Evolutionary conservation across 495 filamentous ascomycete genomes (phyloP).

Genomic region (Xylaria grammica): DNA sequence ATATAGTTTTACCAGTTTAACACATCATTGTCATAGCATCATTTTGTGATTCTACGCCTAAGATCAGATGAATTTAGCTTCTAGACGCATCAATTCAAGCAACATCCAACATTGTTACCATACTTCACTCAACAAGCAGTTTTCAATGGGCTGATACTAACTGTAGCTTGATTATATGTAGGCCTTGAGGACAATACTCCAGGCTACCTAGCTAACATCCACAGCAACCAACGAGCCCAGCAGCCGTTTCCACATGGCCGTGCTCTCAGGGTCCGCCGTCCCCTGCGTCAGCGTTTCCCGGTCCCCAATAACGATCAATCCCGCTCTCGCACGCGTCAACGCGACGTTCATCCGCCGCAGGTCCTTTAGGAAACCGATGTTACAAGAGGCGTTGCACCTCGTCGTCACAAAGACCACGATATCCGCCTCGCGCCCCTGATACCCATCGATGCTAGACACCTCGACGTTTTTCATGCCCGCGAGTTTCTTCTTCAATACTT

Average conservation of each 20-base stretch:
- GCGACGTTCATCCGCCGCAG: slow-evolving; percentile 57
- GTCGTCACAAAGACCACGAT: slow-evolving; percentile 57
- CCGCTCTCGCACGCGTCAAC: slow-evolving; percentile 51
- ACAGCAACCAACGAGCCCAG: slow-evolving; percentile 6
- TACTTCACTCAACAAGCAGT: too few relatives aligned
- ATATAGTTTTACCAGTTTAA: too few relatives aligned
- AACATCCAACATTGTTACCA: too few relatives aligned
- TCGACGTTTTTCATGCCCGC: slow-evolving; percentile 34
- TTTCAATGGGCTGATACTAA: too few relatives aligned
- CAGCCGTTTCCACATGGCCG: slow-evolving; percentile 24
- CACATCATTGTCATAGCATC: too few relatives aligned
- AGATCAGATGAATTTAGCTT: too few relatives aligned
- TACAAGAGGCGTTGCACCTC: slow-evolving; percentile 48
- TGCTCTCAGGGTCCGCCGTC: slow-evolving; percentile 27
- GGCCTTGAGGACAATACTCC: too few relatives aligned
- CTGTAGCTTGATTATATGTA: too few relatives aligned
- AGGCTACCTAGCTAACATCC: neutral
- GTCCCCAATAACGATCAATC: slow-evolving; percentile 54
- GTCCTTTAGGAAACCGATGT: slow-evolving; percentile 59
- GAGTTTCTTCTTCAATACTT: slow-evolving; percentile 40
- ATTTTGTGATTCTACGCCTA: too few relatives aligned
- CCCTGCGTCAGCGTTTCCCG: slow-evolving; percentile 40
- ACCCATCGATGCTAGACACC: slow-evolving; percentile 57
- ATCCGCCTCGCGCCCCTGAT: slow-evolving; percentile 58
- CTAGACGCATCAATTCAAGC: too few relatives aligned